A percentile compares a stretch with the other conserved stretches of the same genome.
phyloP scores from a whole-genome alignment of 352 stramenopile species.

The Pythium oligandrum region DNA sequence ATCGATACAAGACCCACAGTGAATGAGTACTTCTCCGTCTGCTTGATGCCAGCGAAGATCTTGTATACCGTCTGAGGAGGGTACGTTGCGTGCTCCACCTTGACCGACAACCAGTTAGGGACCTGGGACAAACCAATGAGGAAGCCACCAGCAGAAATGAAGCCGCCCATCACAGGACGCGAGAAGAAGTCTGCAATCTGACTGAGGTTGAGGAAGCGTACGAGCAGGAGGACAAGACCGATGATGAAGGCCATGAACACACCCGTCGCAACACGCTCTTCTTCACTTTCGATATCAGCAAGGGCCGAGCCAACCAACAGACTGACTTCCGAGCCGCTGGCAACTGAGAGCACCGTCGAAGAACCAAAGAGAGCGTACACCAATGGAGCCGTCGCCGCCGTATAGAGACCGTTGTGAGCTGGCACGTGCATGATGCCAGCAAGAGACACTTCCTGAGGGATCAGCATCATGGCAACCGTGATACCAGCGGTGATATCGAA shows the following conservation, averaged over 20 bases:
- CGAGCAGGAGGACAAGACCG: constrained; percentile 61
- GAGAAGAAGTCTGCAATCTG: constrained; percentile 87
- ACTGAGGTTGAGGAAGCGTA: constrained; percentile 78
- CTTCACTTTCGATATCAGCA: constrained; percentile 33
- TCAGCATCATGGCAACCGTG: constrained; percentile 82
- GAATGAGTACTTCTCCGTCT: constrained; percentile 74
- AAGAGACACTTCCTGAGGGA: constrained; percentile 87
- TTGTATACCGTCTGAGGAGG: constrained; percentile 51
- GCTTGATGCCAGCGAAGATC: constrained; percentile 40
- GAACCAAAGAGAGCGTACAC: constrained; percentile 84
- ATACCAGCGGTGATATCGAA: constrained; percentile 46
- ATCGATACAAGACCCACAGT: constrained; percentile 57
- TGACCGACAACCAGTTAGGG: constrained; percentile 74
- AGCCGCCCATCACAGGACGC: constrained; percentile 85
- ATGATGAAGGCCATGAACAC: constrained; percentile 67
- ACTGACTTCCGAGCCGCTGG: constrained; percentile 61
- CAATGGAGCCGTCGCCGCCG: constrained; percentile 70
- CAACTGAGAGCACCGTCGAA: constrained; percentile 78
- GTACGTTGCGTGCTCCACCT: constrained; percentile 34
- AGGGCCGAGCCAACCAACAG: constrained; percentile 46
- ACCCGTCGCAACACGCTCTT: constrained; percentile 35
- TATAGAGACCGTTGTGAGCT: constrained; percentile 87
- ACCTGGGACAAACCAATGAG: constrained; percentile 90
- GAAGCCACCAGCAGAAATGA: constrained; percentile 83
- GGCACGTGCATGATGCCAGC: constrained; percentile 84